phyloP scores from a whole-genome alignment of 2,329 filamentous ascomycete genomes.

The Fusarium sacchari region DNA sequence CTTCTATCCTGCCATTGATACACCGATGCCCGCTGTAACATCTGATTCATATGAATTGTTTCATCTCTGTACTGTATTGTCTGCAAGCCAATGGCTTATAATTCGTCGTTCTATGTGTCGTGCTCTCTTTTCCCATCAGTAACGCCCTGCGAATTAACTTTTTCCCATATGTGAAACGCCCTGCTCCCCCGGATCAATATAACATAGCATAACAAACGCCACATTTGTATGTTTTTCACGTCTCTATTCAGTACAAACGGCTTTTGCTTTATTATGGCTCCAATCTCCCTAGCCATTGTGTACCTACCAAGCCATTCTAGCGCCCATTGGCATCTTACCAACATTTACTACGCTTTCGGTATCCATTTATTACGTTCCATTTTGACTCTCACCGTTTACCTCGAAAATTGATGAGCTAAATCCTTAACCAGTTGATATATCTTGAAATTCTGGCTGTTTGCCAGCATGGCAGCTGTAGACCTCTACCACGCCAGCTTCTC shows the following conservation, averaged over 20 bases:
- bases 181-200: neutral
- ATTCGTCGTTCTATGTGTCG: neutral
- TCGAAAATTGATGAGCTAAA: constrained; percentile 11
- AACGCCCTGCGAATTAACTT: constrained; percentile 15
- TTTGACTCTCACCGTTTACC: neutral
- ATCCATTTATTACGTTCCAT: neutral
- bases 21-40: neutral
- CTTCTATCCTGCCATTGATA: neutral
- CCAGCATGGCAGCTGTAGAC: constrained; percentile 22
- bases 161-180: constrained; percentile 26
- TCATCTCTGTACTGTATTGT: neutral
- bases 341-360: neutral
- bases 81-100: constrained; percentile 18
- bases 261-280: neutral
- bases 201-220: constrained; percentile 12
- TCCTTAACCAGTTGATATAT: neutral
- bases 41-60: neutral
- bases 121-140: neutral
- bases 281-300: neutral
- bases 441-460: neutral
- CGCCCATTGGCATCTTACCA: neutral
- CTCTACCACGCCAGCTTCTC: constrained; percentile 27
- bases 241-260: neutral
- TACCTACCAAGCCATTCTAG: neutral
- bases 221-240: constrained; percentile 15